Base-by-base conservation (phyloP, 2,329 filamentous ascomycete species). In the Mariannaea sp. region DNA sequence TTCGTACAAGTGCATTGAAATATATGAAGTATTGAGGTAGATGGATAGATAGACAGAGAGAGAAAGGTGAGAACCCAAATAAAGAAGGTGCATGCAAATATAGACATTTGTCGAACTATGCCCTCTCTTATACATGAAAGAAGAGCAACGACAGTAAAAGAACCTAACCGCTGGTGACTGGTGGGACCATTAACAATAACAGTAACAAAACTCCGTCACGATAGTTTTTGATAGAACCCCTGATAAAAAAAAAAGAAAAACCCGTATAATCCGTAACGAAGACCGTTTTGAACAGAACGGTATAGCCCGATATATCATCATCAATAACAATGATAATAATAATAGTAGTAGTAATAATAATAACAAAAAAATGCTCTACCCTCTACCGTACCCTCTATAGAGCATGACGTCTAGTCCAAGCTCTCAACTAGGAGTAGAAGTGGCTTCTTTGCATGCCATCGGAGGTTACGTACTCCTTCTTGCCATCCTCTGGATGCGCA, bases 401-500 rank as follows among this genome's bases (percentile, higher is more conserved):
- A 6, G 13, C 41, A 32, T n/a, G 6, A 12, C 22, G 10, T 10
- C 4, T 20, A 14, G 9, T 4, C 5, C n/a, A 32, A 33, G 29
- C 20, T 17, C 29, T 14, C 24, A 63, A 74, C 61, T 65, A 83
- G 14, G 80, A 80, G 69, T 83, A 82, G 60, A 84, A 84, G 45
- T 82, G 79, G 44, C 80, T 79, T 66, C 82, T 80, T 65, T 83
- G 80, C 71, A 84, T 83, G 58, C 77, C 79, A 57, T 81, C 80
- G 1, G 75, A 75, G 1, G 77, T 78, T 9, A 80, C 77, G 45
- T 80, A 80, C 19, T 81, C 80, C 43, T 78, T 75, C 69, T 79
- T 81, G 52, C 74, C 73, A 14, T 73, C 73, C 33, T 78, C 67
- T 1, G 67, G 65, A 4, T 66, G 69, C 12, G 65, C 62, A 32